Percentiles rank a stretch among this genome's conserved stretches.
Conservation (phyloP, 495 filamentous ascomycete genomes). For the Neurospora sp. region DNA sequence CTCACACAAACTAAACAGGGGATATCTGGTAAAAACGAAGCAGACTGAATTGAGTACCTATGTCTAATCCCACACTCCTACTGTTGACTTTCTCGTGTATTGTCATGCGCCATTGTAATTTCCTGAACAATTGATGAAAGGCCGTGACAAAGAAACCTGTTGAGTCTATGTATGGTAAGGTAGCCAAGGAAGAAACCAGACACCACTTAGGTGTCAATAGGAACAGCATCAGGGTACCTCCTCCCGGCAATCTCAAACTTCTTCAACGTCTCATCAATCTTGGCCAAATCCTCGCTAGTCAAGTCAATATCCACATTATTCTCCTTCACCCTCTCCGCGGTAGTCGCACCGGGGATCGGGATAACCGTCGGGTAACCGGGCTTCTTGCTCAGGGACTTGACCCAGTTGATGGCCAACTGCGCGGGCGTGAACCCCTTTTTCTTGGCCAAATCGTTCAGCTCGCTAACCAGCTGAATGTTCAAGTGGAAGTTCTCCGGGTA, state of each 20-base stretch:
- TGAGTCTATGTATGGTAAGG: not conserved
- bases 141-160: not conserved
- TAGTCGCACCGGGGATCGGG: slow-evolving; percentile 66
- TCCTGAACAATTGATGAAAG: not conserved
- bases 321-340: slow-evolving; percentile 32
- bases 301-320: slow-evolving; percentile 34
- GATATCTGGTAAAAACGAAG: not conserved
- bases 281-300: slow-evolving; percentile 29
- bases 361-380: slow-evolving; percentile 44
- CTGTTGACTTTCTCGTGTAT: not conserved
- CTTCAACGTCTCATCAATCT: slow-evolving; percentile 32
- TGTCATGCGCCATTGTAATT: not conserved
- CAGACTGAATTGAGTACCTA: not conserved
- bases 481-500: slow-evolving; percentile 55
- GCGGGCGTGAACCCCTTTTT: slow-evolving; percentile 59
- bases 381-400: slow-evolving; percentile 47
- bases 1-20: not conserved
- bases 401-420: slow-evolving; percentile 72
- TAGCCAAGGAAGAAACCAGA: not conserved
- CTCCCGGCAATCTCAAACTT: slow-evolving; percentile 26
- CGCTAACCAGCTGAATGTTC: slow-evolving; percentile 60
- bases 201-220: not conserved
- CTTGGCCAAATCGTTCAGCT: slow-evolving; percentile 54
- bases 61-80: not conserved
- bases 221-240: slow-evolving; percentile 22